Conservation (phyloP, 768 basidiomycete species). For the Tricholoma saponaceum region DNA sequence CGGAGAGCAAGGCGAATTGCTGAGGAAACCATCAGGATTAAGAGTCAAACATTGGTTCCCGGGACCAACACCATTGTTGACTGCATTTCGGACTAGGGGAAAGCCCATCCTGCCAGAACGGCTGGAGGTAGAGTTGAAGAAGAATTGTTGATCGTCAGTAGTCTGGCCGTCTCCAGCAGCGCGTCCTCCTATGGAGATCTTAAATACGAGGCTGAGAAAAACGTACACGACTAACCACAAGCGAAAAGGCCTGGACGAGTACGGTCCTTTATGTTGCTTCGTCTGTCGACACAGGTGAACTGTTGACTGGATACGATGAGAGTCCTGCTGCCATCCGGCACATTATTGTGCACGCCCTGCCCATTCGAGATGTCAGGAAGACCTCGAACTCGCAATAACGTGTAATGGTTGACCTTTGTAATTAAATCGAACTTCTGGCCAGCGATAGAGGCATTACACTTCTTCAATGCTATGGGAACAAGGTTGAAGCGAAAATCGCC, state of each 20-base stretch:
- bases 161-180: conserved; percentile 25
- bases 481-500: conserved; percentile 20
- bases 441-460: conserved; percentile 12
- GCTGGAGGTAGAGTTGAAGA: conserved; percentile 19
- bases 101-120: conserved; percentile 15
- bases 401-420: conserved; percentile 10
- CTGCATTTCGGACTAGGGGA: conserved; percentile 16
- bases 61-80: conserved; percentile 19
- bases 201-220: neutral
- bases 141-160: conserved; percentile 22
- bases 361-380: neutral
- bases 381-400: neutral
- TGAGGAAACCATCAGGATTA: conserved; percentile 22
- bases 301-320: conserved; percentile 28
- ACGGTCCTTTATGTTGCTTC: conserved; percentile 21
- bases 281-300: conserved; percentile 23
- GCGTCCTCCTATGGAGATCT: conserved; percentile 16
- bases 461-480: conserved; percentile 15
- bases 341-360: conserved; percentile 17
- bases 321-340: conserved; percentile 17
- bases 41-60: conserved; percentile 22
- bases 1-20: conserved; percentile 22
- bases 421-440: conserved; percentile 18
- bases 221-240: conserved; percentile 11
- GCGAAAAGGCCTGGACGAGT: conserved; percentile 25